A percentile compares a stretch with the other conserved stretches of the same genome.
Evolutionary conservation across 164 flowering plant genomes (phyloP).

Genomic region (Litsea cubeba): DNA sequence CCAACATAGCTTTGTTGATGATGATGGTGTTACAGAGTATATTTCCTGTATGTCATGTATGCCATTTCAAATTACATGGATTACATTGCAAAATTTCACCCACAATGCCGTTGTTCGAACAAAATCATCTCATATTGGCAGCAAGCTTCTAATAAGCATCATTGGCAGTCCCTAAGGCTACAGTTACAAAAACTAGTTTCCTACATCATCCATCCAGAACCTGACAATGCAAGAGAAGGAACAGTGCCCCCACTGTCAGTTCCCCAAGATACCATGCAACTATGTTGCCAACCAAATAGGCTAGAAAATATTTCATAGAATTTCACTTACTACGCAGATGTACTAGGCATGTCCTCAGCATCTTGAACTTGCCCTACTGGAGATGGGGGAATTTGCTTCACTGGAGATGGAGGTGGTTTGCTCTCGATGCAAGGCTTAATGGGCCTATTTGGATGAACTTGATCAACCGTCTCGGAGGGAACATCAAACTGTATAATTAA

Average conservation of each 20-base stretch:
- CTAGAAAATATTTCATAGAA: not conserved
- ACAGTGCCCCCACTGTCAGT: not conserved
- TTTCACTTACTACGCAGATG: conserved; percentile 39
- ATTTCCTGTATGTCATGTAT: no score
- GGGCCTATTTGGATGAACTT: conserved; percentile 59
- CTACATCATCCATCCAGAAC: not conserved
- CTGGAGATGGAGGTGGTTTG: conserved; percentile 23
- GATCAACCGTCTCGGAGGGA: conserved; percentile 35
- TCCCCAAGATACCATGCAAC: not conserved
- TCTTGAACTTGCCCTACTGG: conserved; percentile 11
- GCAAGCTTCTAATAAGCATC: not conserved
- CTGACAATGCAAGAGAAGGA: not conserved
- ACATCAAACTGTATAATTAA: conserved; percentile 49
- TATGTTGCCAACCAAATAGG: not conserved
- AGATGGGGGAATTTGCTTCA: conserved; percentile 9
- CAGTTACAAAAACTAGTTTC: no score
- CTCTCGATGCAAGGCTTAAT: conserved; percentile 39
- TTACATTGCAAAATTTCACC: no score
- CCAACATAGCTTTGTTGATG: no score
- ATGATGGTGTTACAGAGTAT: no score
- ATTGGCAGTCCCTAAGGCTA: not conserved
- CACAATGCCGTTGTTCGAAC: no score
- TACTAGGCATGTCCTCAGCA: conserved; percentile 42
- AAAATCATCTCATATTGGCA: not conserved
- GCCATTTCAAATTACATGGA: no score